Evolutionary conservation across 345 rosid species (phyloP), one percentile per base, ranked within the genome.

Genomic region (Noccaea caerulescens): DNA sequence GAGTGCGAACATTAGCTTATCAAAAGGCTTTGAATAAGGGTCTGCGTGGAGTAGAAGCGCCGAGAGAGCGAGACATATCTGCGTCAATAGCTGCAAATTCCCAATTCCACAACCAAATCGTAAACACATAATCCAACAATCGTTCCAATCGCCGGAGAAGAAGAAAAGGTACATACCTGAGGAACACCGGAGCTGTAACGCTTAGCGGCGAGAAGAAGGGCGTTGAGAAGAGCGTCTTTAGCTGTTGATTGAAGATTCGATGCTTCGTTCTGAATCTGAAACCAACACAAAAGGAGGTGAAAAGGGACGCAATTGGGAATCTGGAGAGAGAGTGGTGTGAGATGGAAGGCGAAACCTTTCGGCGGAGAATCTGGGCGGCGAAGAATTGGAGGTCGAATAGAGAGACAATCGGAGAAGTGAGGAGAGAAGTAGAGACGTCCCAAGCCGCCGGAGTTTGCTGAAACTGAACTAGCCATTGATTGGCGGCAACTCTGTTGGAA

Each of bases 381-480:
- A 93, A 88, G 84, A 93, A 93, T 69, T 88, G 89, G 72, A 90
- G 88, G 76, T 93, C 97, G 68, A 85, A 84, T 43, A 77, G 81
- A 63, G 93, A 71, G 64, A 79, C 16, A 60, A 82, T 76, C 56
- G 85, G 81, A 77, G 91, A 83, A 82, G 89, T 85, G 77, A 93
- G 98, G 20, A 93, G 85, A 78, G 96, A 85, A 67, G 87, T 85
- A 77, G 97, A 94, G 52, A 88, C 92, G 67, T 90, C 91, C 98
- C 98, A 93, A 69, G 93, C 94, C 8, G 89, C 87, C 30, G 85
- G 84, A 55, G 94, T 93, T 69, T 84, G 96, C 81, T 90, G 97
- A 73, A 90, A 90, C 66, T 90, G 98, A 75, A 90, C 96, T 16
- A 93, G 87, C 96, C 97, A 93, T 75, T 91, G 98, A 73, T 93